Base-by-base conservation (phyloP, 352 stramenopile genomes). In the Pythium scleroteichum region DNA sequence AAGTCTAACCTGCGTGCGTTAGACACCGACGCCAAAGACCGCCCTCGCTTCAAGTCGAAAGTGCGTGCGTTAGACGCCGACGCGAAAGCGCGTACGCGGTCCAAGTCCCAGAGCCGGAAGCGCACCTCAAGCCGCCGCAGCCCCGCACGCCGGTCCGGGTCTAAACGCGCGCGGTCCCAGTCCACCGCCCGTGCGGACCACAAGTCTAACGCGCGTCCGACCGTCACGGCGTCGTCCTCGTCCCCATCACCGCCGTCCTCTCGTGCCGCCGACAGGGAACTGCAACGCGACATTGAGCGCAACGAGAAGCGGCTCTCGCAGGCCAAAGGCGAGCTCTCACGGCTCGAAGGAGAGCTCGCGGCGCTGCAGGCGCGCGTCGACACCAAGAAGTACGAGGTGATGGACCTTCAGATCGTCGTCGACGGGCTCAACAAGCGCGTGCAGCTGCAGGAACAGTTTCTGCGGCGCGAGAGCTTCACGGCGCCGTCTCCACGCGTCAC, bases 341-440 rank as follows among this genome's bases (percentile, higher is more conserved):
- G 67, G 17, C 38, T 93, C 12, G 64, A 73, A 5, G 59, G 73
- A 1, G 47, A 88, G 26, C 29, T 83, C 35, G 27, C 26, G n/a
- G 64, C 71, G 47, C 27, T 87, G 6, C 33, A 74, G 46, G 63
- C 71, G 50, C 78, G 64, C 4, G 49, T 89, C 1, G 68, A 90
- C 5, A 53, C 48, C 7, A 86, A 88, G 55, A 75, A 75, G 47
- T 75, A 92, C 52, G 73, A 90, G 52, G 68, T 93, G 17, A 75
- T 78, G 66, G 79, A 92, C 38, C 62, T 90, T 44, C 63, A 89
- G 59, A 73, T 91, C 7, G 69, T 80, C 29, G 46, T 93, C 19
- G 78, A 93, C 22, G 69, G 68, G 14, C 63, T 93, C 35, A 53
- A 72, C 20, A 88, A 87, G 54, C 84, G 84, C 14, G 72, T 80